Evolutionary conservation across 805 yeast genomes (phyloP).

Genomic region (Metschnikowia noctiluminum): DNA sequence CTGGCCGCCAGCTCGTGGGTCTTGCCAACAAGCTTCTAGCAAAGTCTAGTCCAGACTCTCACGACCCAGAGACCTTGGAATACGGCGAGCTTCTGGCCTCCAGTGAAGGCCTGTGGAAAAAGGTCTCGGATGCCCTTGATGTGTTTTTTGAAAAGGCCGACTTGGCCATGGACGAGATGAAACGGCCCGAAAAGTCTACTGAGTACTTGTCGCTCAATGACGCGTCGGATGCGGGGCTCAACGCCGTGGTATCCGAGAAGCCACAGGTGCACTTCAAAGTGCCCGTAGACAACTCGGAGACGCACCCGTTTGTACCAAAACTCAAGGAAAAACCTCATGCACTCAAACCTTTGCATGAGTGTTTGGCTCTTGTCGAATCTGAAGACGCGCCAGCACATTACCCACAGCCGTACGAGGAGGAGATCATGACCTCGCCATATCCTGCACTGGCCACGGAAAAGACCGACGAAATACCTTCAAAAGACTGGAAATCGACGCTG

Average conservation of each 20-base stretch:
- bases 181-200: conserved; percentile 21
- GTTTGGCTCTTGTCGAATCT: conserved; percentile 22
- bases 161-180: conserved; percentile 52
- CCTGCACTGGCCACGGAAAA: conserved; percentile 50
- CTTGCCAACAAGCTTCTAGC: conserved; percentile 46
- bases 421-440: conserved; percentile 67
- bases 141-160: conserved; percentile 74
- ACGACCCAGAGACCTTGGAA: conserved; percentile 17
- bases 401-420: conserved; percentile 76
- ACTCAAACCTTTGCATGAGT: conserved; percentile 51
- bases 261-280: conserved; percentile 65
- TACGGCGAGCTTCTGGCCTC: conserved; percentile 44
- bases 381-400: conserved; percentile 26
- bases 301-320: conserved; percentile 73
- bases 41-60: conserved; percentile 26
- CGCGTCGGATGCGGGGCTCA: conserved; percentile 1
- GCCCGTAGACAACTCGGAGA: conserved; percentile 65
- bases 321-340: conserved; percentile 72
- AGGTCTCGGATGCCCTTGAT: conserved; percentile 62
- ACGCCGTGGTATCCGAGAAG: conserved; percentile 31
- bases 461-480: conserved; percentile 46
- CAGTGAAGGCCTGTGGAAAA: conserved; percentile 52
- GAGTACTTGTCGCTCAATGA: conserved; percentile 8
- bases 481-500: conserved; percentile 61
- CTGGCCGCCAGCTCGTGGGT: conserved; percentile 42